A percentile compares a stretch with the other conserved stretches of the same genome.
These are phyloP conservation scores for Monilinia laxa DNA, from an alignment of 2,329 filamentous ascomycete genomes.

Conservation along the genomic window DNA sequence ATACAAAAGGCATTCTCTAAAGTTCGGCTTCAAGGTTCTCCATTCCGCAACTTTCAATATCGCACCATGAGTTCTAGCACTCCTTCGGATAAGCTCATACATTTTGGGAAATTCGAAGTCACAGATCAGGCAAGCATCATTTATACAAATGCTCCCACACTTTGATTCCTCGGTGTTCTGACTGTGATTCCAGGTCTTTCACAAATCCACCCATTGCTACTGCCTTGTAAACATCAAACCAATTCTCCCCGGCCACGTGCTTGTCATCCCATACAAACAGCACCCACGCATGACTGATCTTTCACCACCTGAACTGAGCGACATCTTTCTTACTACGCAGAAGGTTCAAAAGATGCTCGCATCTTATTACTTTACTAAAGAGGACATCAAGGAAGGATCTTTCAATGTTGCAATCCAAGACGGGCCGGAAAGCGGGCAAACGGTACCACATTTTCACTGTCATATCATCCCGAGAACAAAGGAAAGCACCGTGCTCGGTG, in stretches of 20 bases:
- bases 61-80: constrained; percentile 19
- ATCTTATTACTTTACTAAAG: constrained; percentile 55
- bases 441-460: constrained; percentile 88
- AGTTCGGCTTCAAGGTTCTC: neutral
- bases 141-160: neutral
- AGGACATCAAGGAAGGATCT: constrained; percentile 62
- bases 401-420: constrained; percentile 97
- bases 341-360: constrained; percentile 75
- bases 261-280: constrained; percentile 72
- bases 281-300: constrained; percentile 62
- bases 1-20: neutral
- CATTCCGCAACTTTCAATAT: neutral
- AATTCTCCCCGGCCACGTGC: constrained; percentile 86
- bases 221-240: constrained; percentile 95
- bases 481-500: constrained; percentile 54
- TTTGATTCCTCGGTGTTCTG: neutral
- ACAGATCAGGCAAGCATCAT: constrained; percentile 61
- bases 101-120: constrained; percentile 76
- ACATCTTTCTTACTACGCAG: constrained; percentile 87
- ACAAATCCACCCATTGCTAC: constrained; percentile 75
- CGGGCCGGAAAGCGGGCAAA: constrained; percentile 85
- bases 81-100: constrained; percentile 46
- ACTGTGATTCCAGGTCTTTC: constrained; percentile 68
- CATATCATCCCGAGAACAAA: constrained; percentile 78
- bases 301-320: constrained; percentile 46